Evolutionary conservation across 2,329 filamentous ascomycete genomes (phyloP).

Genomic region (Talaromyces marneffei): DNA sequence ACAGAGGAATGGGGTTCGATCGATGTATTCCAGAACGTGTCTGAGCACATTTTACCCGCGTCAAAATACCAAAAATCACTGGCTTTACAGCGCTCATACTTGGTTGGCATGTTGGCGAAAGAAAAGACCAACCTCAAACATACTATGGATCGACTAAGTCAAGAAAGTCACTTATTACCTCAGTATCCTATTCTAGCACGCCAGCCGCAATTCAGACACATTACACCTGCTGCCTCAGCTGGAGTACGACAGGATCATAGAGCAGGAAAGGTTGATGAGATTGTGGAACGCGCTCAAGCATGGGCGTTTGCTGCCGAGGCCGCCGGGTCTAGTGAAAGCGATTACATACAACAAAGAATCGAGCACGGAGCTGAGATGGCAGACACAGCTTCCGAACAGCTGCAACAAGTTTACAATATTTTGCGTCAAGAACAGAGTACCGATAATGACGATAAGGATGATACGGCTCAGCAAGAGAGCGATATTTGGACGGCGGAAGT

Average conservation of each 20-base stretch:
- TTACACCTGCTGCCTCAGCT: conserved; percentile 20
- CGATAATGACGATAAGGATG: conserved; percentile 17
- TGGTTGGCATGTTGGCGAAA: conserved; percentile 34
- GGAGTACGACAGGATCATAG: conserved; percentile 11
- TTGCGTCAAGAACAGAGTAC: conserved; percentile 32
- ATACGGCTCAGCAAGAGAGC: conserved; percentile 17
- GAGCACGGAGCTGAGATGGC: conserved; percentile 27
- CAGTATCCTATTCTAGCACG: conserved; percentile 35
- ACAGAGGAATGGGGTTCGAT: conserved; percentile 20
- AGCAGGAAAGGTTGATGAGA: conserved; percentile 22
- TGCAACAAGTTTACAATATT: conserved; percentile 29
- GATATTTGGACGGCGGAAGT: conserved; percentile 31
- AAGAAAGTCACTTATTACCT: conserved; percentile 40
- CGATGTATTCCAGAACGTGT: conserved; percentile 29
- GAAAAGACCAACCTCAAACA: conserved; percentile 33
- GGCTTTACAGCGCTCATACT: conserved; percentile 33
- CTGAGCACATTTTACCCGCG: conserved; percentile 29
- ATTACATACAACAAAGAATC: conserved; percentile 31
- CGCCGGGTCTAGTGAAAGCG: conserved; percentile 26
- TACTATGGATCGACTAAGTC: conserved; percentile 34
- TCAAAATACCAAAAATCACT: conserved; percentile 33
- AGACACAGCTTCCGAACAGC: conserved; percentile 24
- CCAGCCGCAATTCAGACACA: conserved; percentile 34
- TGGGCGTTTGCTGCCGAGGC: conserved; percentile 38
- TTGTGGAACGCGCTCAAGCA: conserved; percentile 31